Base-by-base conservation (phyloP, 75 land plant species). In the Azolla pinnata region DNA sequence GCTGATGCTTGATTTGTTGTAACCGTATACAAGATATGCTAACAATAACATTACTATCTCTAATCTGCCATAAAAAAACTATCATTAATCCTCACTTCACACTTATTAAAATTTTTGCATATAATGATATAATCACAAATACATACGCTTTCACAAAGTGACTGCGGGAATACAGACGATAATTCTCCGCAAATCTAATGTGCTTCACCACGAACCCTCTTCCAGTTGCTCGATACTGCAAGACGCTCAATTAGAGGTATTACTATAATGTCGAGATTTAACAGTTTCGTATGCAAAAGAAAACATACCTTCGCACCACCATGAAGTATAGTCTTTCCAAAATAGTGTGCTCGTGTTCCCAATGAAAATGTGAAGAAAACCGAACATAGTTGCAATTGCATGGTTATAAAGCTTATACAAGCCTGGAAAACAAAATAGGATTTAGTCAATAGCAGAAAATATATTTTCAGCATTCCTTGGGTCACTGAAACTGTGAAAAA, bases 131-230 rank as follows among this genome's bases (percentile, higher is more conserved):
- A 53, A 63, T 19, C 42, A 7, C 57, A 58, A 32, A 14, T n/a
- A 59, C 80, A 51, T 52, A 88, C 96, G 75, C 97, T 58, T 92
- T 92, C 0, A 85, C 77, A 74, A 92, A 92, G 74, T 92, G 97
- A 50, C 97, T 92, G 38, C 97, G 77, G 18, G 97, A 92, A 53
- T 88, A 92, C 19, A 88, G 80, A 51, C 97, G 76, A 66, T 92
- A 92, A 48, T 92, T 92, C 24, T 92, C 96, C 10, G 97, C 79
- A 75, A 88, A 92, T 65, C 78, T 79, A 60, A 88, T 88, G 62
- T 88, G 97, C 19, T 65, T 81, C 0, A 92, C 97, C 24, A 92
- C 97, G 75, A 92, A 92, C 24, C 96, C 96, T 70, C 97, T 78
- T 60, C 96, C 97, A 59, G 97, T 92, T 47, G 90, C 86, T 61